phyloP scores from a whole-genome alignment of 345 rosid genomes.

The Arabidopsis arenosa region DNA sequence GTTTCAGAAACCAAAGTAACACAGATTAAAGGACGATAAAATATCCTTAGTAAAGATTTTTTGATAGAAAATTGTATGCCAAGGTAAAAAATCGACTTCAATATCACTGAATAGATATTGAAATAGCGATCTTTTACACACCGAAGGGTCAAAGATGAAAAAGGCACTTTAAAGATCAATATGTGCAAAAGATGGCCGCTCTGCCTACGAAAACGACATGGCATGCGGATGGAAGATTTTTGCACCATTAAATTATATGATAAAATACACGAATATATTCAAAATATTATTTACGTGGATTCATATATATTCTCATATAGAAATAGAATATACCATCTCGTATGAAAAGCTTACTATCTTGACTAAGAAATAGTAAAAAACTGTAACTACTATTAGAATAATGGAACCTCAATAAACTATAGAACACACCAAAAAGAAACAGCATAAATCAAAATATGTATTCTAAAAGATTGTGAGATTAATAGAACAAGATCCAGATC shows the following conservation, averaged over 20 bases:
- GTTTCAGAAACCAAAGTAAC: too few relatives aligned
- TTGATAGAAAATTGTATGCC: conserved; percentile 26
- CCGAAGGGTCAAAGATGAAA: conserved; percentile 31
- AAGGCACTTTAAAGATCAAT: conserved; percentile 28
- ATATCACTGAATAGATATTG: conserved; percentile 30
- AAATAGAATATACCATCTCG: too few relatives aligned
- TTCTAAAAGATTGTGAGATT: background rate
- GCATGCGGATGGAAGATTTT: conserved; percentile 49
- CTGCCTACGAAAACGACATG: conserved; percentile 43
- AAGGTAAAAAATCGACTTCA: conserved; percentile 37
- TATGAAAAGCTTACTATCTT: background rate
- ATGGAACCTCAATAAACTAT: background rate
- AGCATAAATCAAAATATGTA: background rate
- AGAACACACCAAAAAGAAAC: background rate
- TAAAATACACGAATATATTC: too few relatives aligned
- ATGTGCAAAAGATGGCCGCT: conserved; percentile 48
- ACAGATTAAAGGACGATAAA: too few relatives aligned
- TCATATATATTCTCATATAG: background rate
- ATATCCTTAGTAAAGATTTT: background rate
- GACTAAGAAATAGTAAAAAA: background rate
- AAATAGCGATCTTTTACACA: conserved; percentile 29
- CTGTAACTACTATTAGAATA: background rate
- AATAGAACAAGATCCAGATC: conserved; percentile 3
- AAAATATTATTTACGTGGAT: background rate
- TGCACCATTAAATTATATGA: conserved; percentile 1